Conservation (phyloP, 805 yeast species). For the Ogataea degrootiae region DNA sequence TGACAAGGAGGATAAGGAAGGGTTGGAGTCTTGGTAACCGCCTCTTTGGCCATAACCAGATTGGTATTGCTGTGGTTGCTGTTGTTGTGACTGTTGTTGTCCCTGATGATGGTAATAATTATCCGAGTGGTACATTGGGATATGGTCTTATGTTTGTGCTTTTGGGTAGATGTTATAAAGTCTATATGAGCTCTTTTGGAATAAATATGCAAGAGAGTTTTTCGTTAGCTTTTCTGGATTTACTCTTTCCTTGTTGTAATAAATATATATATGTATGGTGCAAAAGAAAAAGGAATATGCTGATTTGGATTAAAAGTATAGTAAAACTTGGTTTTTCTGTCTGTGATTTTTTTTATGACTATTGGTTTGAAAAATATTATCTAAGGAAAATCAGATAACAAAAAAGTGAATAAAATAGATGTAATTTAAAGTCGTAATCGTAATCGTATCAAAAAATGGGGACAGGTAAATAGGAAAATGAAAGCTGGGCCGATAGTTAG, state of each 20-base stretch:
- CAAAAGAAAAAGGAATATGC: too few species aligned
- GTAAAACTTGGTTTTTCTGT: too few species aligned
- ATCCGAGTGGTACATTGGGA: constrained; percentile 12
- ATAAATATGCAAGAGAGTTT: too few species aligned
- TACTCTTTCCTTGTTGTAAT: too few species aligned
- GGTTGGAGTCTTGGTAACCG: neutral
- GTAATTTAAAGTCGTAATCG: neutral
- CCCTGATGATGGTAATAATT: constrained; percentile 4
- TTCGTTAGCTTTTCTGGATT: too few species aligned
- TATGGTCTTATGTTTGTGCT: neutral
- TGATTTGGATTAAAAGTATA: too few species aligned
- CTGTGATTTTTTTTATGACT: too few species aligned
- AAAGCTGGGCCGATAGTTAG: neutral
- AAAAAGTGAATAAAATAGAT: too few species aligned
- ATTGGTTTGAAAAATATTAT: neutral
- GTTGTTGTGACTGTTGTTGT: constrained; percentile 4
- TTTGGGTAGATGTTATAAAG: neutral
- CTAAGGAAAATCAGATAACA: neutral
- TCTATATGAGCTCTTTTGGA: neutral
- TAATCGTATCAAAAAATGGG: neutral
- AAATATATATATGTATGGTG: too few species aligned
- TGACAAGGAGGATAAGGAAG: constrained; percentile 5
- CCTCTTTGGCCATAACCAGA: constrained; percentile 7
- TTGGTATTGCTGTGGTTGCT: constrained; percentile 6
- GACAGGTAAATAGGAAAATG: neutral